A percentile compares a stretch with the other conserved stretches of the same genome.
These are phyloP conservation scores for Edaphochlamys debaryana DNA, from an alignment of 139 green algal species.

Conservation along the genomic window DNA sequence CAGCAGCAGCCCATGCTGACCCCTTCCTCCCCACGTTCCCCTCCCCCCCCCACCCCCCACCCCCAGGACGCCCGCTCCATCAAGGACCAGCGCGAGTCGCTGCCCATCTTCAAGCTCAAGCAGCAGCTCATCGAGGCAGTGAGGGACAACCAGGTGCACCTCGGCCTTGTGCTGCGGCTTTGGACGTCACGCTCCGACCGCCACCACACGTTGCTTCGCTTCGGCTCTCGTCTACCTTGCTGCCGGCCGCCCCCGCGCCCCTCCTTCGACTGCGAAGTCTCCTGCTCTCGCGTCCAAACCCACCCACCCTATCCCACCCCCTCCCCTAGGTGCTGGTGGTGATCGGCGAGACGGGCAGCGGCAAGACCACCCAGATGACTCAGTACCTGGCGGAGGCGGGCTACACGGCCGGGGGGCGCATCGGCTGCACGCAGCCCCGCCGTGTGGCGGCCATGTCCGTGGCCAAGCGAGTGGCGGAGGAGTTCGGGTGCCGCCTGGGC, in stretches of 20 bases:
- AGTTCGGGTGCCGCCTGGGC: conserved; percentile 86
- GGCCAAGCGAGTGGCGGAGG: conserved; percentile 96
- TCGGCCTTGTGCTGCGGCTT: no score
- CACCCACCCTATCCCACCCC: not conserved
- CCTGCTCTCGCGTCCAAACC: no score
- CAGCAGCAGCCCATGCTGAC: no score
- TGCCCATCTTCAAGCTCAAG: conserved; percentile 95
- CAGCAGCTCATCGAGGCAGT: conserved; percentile 93
- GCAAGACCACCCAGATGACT: conserved; percentile 99
- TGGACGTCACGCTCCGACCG: no score
- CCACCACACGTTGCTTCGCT: no score
- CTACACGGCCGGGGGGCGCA: conserved; percentile 87
- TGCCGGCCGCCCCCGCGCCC: no score
- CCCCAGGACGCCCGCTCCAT: conserved; percentile 84
- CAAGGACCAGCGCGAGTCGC: conserved; percentile 92
- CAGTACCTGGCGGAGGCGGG: conserved; percentile 96
- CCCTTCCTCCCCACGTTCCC: not conserved
- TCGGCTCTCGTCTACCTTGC: no score
- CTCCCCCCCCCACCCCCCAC: not conserved
- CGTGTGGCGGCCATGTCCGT: conserved; percentile 96
- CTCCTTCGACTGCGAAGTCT: no score
- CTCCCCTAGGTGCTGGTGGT: conserved; percentile 88
- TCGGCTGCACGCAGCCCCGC: conserved; percentile 88
- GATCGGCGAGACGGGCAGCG: conserved; percentile 95
- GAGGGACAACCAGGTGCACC: conserved; percentile 85